Base-by-base conservation (phyloP, 2,329 filamentous ascomycete genomes). In the Ophiostoma montium region DNA sequence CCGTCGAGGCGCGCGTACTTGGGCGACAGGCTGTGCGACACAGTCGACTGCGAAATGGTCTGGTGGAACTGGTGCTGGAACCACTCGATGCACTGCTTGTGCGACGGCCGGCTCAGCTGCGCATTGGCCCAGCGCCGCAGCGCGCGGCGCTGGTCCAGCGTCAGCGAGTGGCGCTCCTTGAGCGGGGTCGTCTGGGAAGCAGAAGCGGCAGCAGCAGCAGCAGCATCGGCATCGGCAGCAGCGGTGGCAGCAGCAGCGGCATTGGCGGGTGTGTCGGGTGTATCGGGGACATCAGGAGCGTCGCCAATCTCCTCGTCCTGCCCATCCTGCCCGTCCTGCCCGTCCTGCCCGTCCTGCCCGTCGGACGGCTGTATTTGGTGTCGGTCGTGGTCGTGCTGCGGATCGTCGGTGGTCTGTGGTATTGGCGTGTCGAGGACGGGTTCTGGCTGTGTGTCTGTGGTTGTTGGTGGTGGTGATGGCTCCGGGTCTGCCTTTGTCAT, bases 11-110 rank as follows among this genome's bases (percentile, higher is more conserved):
- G 72, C 35, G 74, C 75, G 57, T 80, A 80, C 57, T 79, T 79
- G 43, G 74, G 74, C 5, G 74, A 78, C 33, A 80, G 65, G 18
- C 74, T 78, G 59, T 80, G 76, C 43, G 74, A 78, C 39, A 80
- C 76, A 57, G 76, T 80, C 15, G 74, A 78, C 62, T 80, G 76
- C 59, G 74, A 78, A 57, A 80, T 78, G 56, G 70, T 70, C 60
- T 77, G 74, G 60, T 72, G 70, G 58, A 76, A 80, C 59, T 78
- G 69, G 49, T 60, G 60, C 55, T 67, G 70, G 63, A 79, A 80
- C 76, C 76, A 80, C 58, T 79, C 75, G 58, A 79, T 79, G 65
- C 76, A 79, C 32, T 72, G 69, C 62, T 76, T 76, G 62, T 80
- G 76, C 23, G 72, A 75, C 7, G 76, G 76, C 2, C 76, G 71